These are phyloP conservation scores for Guyanaporus albipodus DNA, from an alignment of 768 basidiomycete species.

Conservation along the genomic window DNA sequence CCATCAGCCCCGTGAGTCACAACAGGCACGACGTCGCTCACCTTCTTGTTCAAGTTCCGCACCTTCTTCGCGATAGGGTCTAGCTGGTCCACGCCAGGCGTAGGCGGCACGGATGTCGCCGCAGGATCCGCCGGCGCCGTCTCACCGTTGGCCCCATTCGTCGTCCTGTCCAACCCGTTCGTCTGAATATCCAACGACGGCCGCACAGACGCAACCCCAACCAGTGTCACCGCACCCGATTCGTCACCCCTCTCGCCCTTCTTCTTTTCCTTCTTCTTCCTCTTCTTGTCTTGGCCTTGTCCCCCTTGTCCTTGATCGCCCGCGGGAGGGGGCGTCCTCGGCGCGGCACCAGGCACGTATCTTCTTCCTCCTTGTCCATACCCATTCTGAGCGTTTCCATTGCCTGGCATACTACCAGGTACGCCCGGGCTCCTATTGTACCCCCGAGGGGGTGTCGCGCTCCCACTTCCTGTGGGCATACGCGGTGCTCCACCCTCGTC, in stretches of 20 bases:
- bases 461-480: constrained; percentile 46
- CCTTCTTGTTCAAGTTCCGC: constrained; percentile 95
- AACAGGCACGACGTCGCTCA: constrained; percentile 21
- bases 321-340: constrained; percentile 44
- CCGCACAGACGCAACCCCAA: constrained; percentile 21
- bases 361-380: constrained; percentile 29
- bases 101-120: constrained; percentile 40
- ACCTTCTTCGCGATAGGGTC: constrained; percentile 90
- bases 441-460: constrained; percentile 58
- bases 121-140: constrained; percentile 5
- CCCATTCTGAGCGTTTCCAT: constrained; percentile 33
- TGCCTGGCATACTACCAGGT: constrained; percentile 42
- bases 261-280: constrained; percentile 57
- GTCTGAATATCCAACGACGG: constrained; percentile 38
- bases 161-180: constrained; percentile 18
- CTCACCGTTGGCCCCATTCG: constrained; percentile 16
- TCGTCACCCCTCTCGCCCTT: constrained; percentile 39
- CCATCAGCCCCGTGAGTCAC: background rate
- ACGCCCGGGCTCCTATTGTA: constrained; percentile 57
- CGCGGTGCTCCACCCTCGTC: constrained; percentile 76
- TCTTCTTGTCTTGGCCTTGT: constrained; percentile 35
- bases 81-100: constrained; percentile 56
- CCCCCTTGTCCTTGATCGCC: constrained; percentile 31
- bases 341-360: constrained; percentile 71
- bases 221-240: constrained; percentile 29